These are phyloP conservation scores for Rhododendron mucronatum DNA, from an alignment of 148 eudicot species.

Conservation along the genomic window DNA sequence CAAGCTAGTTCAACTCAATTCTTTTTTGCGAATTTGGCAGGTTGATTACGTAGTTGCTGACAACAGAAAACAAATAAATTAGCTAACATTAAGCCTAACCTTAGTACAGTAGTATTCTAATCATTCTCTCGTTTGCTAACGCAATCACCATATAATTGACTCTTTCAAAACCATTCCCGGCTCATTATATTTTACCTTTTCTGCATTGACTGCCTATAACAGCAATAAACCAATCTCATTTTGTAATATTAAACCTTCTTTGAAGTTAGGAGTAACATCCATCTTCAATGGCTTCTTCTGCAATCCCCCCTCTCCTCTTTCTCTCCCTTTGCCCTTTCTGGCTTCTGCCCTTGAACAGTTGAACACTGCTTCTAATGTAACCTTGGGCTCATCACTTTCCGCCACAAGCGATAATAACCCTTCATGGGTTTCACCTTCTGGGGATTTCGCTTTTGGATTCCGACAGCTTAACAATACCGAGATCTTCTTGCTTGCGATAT, in stretches of 20 bases:
- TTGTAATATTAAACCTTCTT: background rate
- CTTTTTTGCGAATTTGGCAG: background rate
- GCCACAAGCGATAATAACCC: too few relatives aligned
- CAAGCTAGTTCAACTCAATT: background rate
- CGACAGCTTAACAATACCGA: background rate
- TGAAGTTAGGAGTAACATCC: background rate
- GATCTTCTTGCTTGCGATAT: conserved; percentile 4
- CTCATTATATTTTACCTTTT: too few relatives aligned
- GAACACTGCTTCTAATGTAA: background rate
- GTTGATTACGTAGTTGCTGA: background rate
- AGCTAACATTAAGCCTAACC: background rate
- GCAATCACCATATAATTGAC: background rate
- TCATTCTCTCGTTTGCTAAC: too few relatives aligned
- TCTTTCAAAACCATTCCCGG: background rate
- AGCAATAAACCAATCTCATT: background rate
- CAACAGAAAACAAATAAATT: background rate
- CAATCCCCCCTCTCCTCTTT: background rate
- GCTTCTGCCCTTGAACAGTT: background rate
- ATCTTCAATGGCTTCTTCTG: background rate
- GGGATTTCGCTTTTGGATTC: conserved; percentile 6
- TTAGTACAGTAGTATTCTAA: too few relatives aligned
- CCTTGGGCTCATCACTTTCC: background rate
- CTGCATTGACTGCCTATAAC: background rate
- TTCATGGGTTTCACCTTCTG: conserved; percentile 9
- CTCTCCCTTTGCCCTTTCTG: background rate